Percentiles rank a stretch among this genome's conserved stretches.
Evolutionary conservation across 768 basidiomycete species (phyloP).

Genomic region (Asterophora parasitica): DNA sequence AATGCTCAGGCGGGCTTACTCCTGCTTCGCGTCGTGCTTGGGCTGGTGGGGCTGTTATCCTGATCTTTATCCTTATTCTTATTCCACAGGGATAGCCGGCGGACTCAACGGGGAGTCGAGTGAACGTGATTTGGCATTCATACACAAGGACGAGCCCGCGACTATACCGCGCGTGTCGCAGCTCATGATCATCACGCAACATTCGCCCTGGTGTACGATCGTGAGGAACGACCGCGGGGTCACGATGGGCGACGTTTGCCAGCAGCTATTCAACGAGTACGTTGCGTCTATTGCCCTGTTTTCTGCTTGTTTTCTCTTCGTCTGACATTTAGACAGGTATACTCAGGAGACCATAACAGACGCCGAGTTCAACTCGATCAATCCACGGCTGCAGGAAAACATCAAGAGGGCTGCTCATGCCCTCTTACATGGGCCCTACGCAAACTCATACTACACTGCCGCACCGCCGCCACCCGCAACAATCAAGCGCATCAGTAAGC

Average conservation of each 20-base stretch:
- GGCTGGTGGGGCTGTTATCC: not conserved
- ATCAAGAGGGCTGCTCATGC: conserved; percentile 43
- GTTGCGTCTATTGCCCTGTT: conserved; percentile 23
- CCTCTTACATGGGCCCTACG: conserved; percentile 19
- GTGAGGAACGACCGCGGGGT: conserved; percentile 70
- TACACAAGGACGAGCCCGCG: conserved; percentile 56
- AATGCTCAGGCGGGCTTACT: no score
- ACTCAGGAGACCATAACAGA: conserved; percentile 65
- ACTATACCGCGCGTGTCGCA: conserved; percentile 62
- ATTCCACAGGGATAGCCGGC: conserved; percentile 45
- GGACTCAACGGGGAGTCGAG: conserved; percentile 59
- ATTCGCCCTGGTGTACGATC: conserved; percentile 77
- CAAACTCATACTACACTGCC: conserved; percentile 48
- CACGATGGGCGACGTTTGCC: conserved; percentile 72
- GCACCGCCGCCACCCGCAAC: conserved; percentile 37
- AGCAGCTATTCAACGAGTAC: conserved; percentile 71
- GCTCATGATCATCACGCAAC: conserved; percentile 51
- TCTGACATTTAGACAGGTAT: conserved; percentile 42
- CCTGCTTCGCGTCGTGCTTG: no score
- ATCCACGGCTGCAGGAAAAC: conserved; percentile 64
- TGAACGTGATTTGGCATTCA: conserved; percentile 53
- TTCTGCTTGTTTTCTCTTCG: not conserved
- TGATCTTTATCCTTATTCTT: no score
- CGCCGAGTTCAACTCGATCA: conserved; percentile 54
- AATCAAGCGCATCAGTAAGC: conserved; percentile 61